Conservation (phyloP, 2,329 filamentous ascomycete species). For the Nannizzia gypsea region DNA sequence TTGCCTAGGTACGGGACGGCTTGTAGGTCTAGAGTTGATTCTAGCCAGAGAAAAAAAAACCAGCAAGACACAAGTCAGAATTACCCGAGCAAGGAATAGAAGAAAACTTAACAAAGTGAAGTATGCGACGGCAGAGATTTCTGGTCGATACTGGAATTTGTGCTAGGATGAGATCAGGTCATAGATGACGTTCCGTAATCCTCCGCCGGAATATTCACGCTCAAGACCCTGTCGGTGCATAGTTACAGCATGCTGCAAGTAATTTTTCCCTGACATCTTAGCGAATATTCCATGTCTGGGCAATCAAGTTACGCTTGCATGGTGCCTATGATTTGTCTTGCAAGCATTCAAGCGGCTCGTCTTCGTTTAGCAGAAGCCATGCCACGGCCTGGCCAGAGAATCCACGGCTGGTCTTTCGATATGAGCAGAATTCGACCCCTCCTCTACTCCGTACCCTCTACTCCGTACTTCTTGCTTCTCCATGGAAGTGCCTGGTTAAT, state of each 20-base stretch:
- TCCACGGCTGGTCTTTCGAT: background rate
- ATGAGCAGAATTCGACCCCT: background rate
- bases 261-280: background rate
- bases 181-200: background rate
- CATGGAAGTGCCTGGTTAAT: background rate
- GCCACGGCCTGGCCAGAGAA: background rate
- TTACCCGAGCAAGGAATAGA: background rate
- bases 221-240: background rate
- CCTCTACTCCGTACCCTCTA: no score
- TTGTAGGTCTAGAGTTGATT: background rate
- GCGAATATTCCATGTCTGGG: background rate
- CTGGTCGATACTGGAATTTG: background rate
- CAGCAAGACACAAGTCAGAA: background rate
- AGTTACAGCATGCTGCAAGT: background rate
- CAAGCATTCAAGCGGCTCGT: background rate
- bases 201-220: background rate
- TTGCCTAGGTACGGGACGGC: background rate
- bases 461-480: no score
- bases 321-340: background rate
- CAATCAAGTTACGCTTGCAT: background rate
- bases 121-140: background rate
- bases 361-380: background rate
- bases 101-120: background rate
- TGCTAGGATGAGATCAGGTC: background rate
- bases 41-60: background rate